phyloP scores from a whole-genome alignment of 2,329 filamentous ascomycete species.

The Exophiala lecanii-corni region DNA sequence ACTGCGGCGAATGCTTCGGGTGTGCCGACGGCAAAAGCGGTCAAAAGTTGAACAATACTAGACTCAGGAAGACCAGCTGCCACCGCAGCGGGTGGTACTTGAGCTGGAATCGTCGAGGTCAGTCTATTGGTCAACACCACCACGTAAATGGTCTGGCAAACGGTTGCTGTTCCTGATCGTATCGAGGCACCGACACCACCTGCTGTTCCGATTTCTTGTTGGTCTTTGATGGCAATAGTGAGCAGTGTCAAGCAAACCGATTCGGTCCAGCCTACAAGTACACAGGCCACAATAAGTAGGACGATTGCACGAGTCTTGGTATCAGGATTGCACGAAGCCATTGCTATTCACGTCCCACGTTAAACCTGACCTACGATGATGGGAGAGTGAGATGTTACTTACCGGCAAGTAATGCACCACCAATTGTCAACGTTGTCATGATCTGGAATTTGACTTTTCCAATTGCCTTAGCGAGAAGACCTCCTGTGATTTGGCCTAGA shows the following conservation, averaged over 20 bases:
- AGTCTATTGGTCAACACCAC: slow-evolving; percentile 22
- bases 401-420: neutral
- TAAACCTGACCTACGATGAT: too few species aligned
- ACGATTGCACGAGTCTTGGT: slow-evolving; percentile 17
- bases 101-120: slow-evolving; percentile 1
- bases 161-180: slow-evolving; percentile 22
- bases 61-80: slow-evolving; percentile 36
- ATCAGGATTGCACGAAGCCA: slow-evolving; percentile 21
- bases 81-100: slow-evolving; percentile 34
- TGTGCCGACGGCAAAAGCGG: slow-evolving; percentile 31
- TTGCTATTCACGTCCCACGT: slow-evolving; percentile 7
- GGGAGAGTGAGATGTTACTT: neutral
- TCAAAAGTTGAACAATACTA: slow-evolving; percentile 33
- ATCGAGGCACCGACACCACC: slow-evolving; percentile 25
- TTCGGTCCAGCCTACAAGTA: slow-evolving; percentile 20
- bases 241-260: slow-evolving; percentile 18
- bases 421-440: slow-evolving; percentile 6
- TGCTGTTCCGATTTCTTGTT: slow-evolving; percentile 26
- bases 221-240: slow-evolving; percentile 20
- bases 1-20: slow-evolving; percentile 28
- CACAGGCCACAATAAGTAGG: slow-evolving; percentile 23
- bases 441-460: slow-evolving; percentile 19
- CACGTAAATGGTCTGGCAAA: slow-evolving; percentile 25
- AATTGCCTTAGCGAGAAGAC: slow-evolving; percentile 13
- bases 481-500: slow-evolving; percentile 27